phyloP scores from a whole-genome alignment of 805 yeast genomes.

The Ascoidea rubescens region DNA sequence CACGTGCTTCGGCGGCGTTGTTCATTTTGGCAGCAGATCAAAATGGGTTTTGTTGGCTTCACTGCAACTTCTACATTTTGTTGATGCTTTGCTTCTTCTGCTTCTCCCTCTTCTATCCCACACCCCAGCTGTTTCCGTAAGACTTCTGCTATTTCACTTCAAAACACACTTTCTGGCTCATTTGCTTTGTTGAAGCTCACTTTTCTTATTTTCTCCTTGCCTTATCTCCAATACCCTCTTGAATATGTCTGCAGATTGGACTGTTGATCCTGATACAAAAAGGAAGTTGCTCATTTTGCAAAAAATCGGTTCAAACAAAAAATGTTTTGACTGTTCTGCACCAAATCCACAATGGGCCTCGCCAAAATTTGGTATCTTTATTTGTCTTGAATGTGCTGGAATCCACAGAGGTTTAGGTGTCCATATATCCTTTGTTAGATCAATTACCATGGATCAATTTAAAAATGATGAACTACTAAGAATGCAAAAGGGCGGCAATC shows the following conservation, averaged over 20 bases:
- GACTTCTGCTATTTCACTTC: too few species aligned
- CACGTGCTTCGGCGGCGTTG: too few species aligned
- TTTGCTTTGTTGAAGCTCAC: too few species aligned
- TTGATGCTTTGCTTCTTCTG: too few species aligned
- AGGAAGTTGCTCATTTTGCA: conserved; percentile 67
- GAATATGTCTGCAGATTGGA: conserved; percentile 50
- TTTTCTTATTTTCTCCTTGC: too few species aligned
- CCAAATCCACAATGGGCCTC: conserved; percentile 99
- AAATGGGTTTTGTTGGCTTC: too few species aligned
- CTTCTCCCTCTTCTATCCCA: too few species aligned
- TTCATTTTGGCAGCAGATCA: too few species aligned
- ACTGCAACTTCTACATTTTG: too few species aligned
- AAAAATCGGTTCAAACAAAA: conserved; percentile 69
- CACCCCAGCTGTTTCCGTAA: too few species aligned
- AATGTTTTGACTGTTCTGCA: conserved; percentile 87
- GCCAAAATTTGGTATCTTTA: conserved; percentile 93
- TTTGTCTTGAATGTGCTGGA: conserved; percentile 97
- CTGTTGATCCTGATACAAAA: conserved; percentile 87
- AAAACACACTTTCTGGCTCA: too few species aligned
- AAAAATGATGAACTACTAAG: conserved; percentile 80
- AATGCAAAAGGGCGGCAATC: conserved; percentile 94
- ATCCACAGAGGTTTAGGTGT: conserved; percentile 92
- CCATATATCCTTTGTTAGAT: conserved; percentile 89
- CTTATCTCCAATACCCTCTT: too few species aligned
- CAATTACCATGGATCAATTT: conserved; percentile 97